These are phyloP conservation scores for Backusella liffmaniae DNA, from an alignment of 192 early-diverging fungal species.

Conservation along the genomic window DNA sequence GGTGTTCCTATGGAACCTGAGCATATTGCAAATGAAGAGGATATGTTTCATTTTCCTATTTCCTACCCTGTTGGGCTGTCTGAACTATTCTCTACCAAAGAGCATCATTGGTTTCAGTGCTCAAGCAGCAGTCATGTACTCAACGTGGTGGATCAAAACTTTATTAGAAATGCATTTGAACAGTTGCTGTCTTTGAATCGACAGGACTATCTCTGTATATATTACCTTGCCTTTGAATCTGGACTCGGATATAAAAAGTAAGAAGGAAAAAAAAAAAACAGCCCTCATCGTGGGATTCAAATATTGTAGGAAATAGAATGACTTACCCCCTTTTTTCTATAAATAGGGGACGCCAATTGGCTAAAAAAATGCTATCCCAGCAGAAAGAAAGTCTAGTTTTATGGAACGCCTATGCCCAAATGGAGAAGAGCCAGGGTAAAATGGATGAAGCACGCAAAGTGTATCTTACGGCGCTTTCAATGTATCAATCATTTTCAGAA, in stretches of 20 bases:
- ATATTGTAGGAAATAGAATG: background rate
- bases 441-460: constrained; percentile 49
- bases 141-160: constrained; percentile 21
- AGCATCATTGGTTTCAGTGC: constrained; percentile 34
- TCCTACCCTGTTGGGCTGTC: constrained; percentile 35
- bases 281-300: background rate
- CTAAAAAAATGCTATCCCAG: constrained; percentile 44
- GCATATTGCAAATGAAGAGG: background rate
- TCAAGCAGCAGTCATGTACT: constrained; percentile 3
- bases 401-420: constrained; percentile 57
- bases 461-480: constrained; percentile 43
- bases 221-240: constrained; percentile 46
- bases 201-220: constrained; percentile 36
- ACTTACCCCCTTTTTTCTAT: background rate
- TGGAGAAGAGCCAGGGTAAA: constrained; percentile 44
- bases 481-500: constrained; percentile 36
- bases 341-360: constrained; percentile 43
- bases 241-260: constrained; percentile 34
- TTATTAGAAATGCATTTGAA: constrained; percentile 45
- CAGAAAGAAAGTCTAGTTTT: constrained; percentile 44
- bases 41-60: constrained; percentile 32
- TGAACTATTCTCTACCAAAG: constrained; percentile 33
- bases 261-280: background rate
- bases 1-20: constrained; percentile 39
- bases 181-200: constrained; percentile 38